These are phyloP conservation scores for Coniella vitis DNA, from an alignment of 2,329 filamentous ascomycete genomes.

Conservation along the genomic window DNA sequence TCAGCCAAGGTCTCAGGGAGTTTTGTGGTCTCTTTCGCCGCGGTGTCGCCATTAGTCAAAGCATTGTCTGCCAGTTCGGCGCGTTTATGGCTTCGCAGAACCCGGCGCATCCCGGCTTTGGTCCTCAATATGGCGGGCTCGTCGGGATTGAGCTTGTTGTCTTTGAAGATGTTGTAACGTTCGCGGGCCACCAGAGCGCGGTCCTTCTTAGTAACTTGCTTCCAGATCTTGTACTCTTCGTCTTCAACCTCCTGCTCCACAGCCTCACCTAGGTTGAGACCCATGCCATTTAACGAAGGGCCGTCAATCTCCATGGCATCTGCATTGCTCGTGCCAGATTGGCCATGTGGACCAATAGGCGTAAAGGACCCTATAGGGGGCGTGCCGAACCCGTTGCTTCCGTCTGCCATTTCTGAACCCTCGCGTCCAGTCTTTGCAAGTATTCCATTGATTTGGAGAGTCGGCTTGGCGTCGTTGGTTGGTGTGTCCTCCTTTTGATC, in stretches of 20 bases:
- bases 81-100: constrained; percentile 71
- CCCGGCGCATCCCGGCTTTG: constrained; percentile 85
- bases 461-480: constrained; percentile 65
- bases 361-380: constrained; percentile 54
- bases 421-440: constrained; percentile 52
- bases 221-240: constrained; percentile 97
- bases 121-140: constrained; percentile 80
- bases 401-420: constrained; percentile 74
- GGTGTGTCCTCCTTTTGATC: constrained; percentile 76
- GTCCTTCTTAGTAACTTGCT: constrained; percentile 96
- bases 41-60: constrained; percentile 33
- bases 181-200: constrained; percentile 81
- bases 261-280: constrained; percentile 55
- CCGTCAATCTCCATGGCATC: constrained; percentile 87
- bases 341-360: constrained; percentile 11
- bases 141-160: constrained; percentile 76
- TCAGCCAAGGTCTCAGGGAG: constrained; percentile 69
- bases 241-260: constrained; percentile 77
- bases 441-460: constrained; percentile 59
- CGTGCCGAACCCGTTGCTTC: constrained; percentile 80
- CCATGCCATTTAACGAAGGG: constrained; percentile 60
- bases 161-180: constrained; percentile 77
- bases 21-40: constrained; percentile 41
- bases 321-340: constrained; percentile 55
- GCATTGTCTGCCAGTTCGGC: constrained; percentile 44